phyloP scores from a whole-genome alignment of 163 green algal species.

The Chloromonas sp. region DNA sequence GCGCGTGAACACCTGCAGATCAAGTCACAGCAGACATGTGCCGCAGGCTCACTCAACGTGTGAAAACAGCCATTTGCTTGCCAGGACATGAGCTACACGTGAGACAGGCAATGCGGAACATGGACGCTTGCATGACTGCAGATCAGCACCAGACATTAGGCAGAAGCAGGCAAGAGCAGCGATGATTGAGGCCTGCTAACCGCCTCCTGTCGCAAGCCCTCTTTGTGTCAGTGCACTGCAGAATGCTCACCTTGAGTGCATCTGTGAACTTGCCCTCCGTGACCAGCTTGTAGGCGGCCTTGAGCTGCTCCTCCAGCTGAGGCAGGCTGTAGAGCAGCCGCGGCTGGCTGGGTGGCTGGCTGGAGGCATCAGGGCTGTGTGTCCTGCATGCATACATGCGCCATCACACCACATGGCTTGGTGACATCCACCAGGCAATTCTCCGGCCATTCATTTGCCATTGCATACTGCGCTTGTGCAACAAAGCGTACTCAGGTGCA shows the following conservation, averaged over 20 bases:
- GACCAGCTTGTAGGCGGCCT: slow-evolving; percentile 85
- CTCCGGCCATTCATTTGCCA: no score
- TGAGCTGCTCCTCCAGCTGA: slow-evolving; percentile 77
- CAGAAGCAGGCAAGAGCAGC: no score
- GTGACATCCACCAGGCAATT: background rate
- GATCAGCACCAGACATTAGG: no score
- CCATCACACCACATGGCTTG: background rate
- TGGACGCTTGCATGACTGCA: no score
- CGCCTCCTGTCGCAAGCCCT: no score
- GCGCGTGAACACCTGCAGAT: slow-evolving; percentile 53
- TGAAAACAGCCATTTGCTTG: no score
- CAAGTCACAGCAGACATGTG: background rate
- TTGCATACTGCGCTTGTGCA: no score
- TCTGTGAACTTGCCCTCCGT: slow-evolving; percentile 98
- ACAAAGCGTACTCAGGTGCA: no score
- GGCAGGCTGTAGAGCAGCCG: slow-evolving; percentile 67
- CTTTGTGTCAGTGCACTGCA: background rate
- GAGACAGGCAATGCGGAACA: no score
- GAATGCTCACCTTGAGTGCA: slow-evolving; percentile 53
- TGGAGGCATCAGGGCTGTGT: slow-evolving; percentile 35
- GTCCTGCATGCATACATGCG: slow-evolving; percentile 13
- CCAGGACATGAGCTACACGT: no score
- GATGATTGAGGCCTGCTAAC: no score
- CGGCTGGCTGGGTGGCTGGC: slow-evolving; percentile 63
- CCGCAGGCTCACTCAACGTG: background rate